Conservation (phyloP, 2,329 filamentous ascomycete species). For the Fusarium longipes region DNA sequence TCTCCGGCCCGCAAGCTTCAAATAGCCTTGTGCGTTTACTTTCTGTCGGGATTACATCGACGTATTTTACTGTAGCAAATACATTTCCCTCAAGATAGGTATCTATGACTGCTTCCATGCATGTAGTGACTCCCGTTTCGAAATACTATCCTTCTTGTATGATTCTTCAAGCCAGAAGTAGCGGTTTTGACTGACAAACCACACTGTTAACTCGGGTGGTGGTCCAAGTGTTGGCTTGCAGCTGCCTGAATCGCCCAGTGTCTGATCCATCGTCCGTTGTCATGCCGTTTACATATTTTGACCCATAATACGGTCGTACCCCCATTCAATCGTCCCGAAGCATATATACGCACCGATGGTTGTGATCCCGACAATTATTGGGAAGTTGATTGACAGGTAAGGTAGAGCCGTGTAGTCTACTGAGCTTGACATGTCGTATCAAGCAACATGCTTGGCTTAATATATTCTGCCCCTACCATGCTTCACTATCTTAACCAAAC, state of each 20-base stretch:
- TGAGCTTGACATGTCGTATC: slow-evolving; percentile 18
- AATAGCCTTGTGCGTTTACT: not conserved
- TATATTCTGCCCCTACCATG: slow-evolving; percentile 1
- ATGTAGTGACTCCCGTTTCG: not conserved
- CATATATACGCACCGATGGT: not conserved
- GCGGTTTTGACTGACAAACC: not conserved
- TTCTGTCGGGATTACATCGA: not conserved
- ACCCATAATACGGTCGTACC: not conserved
- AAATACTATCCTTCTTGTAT: not conserved
- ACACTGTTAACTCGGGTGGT: not conserved
- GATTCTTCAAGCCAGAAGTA: too few species aligned
- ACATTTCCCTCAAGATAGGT: not conserved
- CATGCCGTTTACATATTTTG: slow-evolving; percentile 14
- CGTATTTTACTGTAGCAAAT: not conserved
- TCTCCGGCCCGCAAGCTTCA: slow-evolving; percentile 2
- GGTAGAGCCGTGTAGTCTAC: not conserved
- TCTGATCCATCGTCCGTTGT: slow-evolving; percentile 34
- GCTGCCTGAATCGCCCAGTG: slow-evolving; percentile 29
- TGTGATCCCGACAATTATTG: not conserved
- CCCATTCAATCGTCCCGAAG: not conserved
- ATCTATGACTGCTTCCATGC: not conserved
- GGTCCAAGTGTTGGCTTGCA: slow-evolving; percentile 28
- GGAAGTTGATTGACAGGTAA: slow-evolving; percentile 1
- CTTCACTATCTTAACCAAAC: slow-evolving; percentile 22
- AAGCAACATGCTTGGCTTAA: slow-evolving; percentile 14